A percentile compares a stretch with the other conserved stretches of the same genome.
phyloP scores from a whole-genome alignment of 371 early-diverging fungal genomes.

The Mucor saturninus region DNA sequence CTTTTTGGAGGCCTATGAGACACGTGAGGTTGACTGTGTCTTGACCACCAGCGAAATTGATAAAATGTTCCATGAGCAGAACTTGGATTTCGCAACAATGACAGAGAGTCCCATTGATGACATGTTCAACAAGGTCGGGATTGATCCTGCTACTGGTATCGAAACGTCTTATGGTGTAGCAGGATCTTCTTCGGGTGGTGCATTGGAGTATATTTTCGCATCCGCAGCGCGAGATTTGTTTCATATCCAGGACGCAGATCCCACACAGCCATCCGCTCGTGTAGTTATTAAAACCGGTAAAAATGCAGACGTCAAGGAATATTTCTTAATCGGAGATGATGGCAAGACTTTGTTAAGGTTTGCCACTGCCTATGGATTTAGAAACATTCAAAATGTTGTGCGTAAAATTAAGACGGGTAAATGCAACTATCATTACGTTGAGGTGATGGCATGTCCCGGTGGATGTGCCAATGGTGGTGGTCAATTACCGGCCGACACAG shows the following conservation, averaged over 20 bases:
- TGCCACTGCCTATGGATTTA: conserved; percentile 93
- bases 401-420: conserved; percentile 80
- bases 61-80: conserved; percentile 75
- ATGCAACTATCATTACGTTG: conserved; percentile 85
- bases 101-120: conserved; percentile 60
- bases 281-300: conserved; percentile 70
- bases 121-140: conserved; percentile 54
- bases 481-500: conserved; percentile 56
- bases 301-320: conserved; percentile 84
- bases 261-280: conserved; percentile 15
- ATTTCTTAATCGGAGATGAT: conserved; percentile 54
- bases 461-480: conserved; percentile 94
- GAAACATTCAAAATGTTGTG: conserved; percentile 95
- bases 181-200: conserved; percentile 91
- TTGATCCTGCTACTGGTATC: conserved; percentile 43
- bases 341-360: conserved; percentile 69
- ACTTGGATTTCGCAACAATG: conserved; percentile 48
- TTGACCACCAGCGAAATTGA: conserved; percentile 88
- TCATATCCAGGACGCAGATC: conserved; percentile 56
- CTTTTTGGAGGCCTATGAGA: conserved; percentile 73
- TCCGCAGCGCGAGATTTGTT: conserved; percentile 83
- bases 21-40: conserved; percentile 95
- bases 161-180: conserved; percentile 63
- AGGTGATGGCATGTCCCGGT: conserved; percentile 98
- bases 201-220: conserved; percentile 83